Evolutionary conservation across 345 rosid genomes (phyloP).

Genomic region (Adansonia digitata): DNA sequence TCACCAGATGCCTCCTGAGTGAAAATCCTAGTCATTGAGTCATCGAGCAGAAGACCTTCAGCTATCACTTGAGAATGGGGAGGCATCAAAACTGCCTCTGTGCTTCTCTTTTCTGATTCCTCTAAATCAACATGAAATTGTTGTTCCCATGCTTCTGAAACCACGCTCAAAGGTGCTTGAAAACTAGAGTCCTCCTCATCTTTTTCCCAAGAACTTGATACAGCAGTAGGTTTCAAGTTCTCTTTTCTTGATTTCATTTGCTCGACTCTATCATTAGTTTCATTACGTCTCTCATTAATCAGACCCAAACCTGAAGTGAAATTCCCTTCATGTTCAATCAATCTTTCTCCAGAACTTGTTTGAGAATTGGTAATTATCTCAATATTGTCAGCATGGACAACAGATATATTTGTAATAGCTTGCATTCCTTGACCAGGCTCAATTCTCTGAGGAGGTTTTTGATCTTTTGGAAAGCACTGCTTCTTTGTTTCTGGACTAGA

Average conservation of each 20-base stretch:
- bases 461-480: slow-evolving; percentile 29
- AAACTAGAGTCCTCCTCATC: slow-evolving; percentile 34
- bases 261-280: slow-evolving; percentile 29
- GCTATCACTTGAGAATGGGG: slow-evolving; percentile 49
- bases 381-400: slow-evolving; percentile 26
- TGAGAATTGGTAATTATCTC: slow-evolving; percentile 31
- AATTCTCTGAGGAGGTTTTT: slow-evolving; percentile 27
- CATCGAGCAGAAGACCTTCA: slow-evolving; percentile 29
- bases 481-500: slow-evolving; percentile 33
- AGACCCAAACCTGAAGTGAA: slow-evolving; percentile 26
- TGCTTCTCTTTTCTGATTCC: slow-evolving; percentile 35
- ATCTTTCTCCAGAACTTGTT: slow-evolving; percentile 37
- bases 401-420: slow-evolving; percentile 31
- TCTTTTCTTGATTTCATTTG: slow-evolving; percentile 30
- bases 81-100: slow-evolving; percentile 45
- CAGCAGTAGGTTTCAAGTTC: slow-evolving; percentile 19
- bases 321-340: slow-evolving; percentile 38
- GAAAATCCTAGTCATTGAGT: slow-evolving; percentile 24
- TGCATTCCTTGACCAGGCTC: slow-evolving; percentile 40
- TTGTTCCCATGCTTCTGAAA: slow-evolving; percentile 30
- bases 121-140: slow-evolving; percentile 21
- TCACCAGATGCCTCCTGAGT: slow-evolving; percentile 31
- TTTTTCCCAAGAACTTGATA: slow-evolving; percentile 28
- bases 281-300: slow-evolving; percentile 22
- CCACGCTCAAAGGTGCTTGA: slow-evolving; percentile 35